Evolutionary conservation across 139 green algal species (phyloP), one percentile per base, ranked within the genome.

Genomic region (Chlamydomonas urium): DNA sequence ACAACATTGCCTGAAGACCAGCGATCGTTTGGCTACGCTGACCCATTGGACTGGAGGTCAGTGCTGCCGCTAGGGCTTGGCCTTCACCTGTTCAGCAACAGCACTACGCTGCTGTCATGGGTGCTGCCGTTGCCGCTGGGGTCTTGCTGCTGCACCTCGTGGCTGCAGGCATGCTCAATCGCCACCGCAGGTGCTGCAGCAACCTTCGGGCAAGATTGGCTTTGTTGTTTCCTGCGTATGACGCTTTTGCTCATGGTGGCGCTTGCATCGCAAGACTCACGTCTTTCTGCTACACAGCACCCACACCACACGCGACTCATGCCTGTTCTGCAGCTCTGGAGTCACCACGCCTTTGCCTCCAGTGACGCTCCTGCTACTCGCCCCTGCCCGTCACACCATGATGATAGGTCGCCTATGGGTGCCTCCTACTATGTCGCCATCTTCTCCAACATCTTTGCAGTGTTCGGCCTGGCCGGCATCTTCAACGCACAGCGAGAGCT

Each of bases 391-490:
- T 75, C n/a, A n/a, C n/a, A n/a, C n/a, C n/a, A n/a, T n/a, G n/a
- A n/a, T n/a, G n/a, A n/a, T 70, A 66, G 78, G 38, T 78, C 68
- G 0, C 69, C 78, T 38, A 84, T 84, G 78, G 78, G 78, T 36
- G 72, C 78, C 38, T 66, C 61, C 37, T 84, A 76, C 65, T 84
- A 84, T 70, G 57, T 84, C 1, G 59, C 73, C 47, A 80, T 84
- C n/a, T 2, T 53, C 10, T 78, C 33, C 47, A 74, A 47, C 67
- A 38, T 90, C 21, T 90, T 87, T 48, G 81, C 75, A 29, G 80
- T 93, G 2, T 91, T 90, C 56, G 88, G 88, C 0, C 74, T 94
- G 23, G 84, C 85, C 6, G 89, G 89, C 23, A 84, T 93, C 1
- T 69, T 93, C 50, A 87, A 88, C 29, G 73, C 79, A 1, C 86